phyloP scores from a whole-genome alignment of 805 yeast species.

The Nakazawaea ishiwadae region DNA sequence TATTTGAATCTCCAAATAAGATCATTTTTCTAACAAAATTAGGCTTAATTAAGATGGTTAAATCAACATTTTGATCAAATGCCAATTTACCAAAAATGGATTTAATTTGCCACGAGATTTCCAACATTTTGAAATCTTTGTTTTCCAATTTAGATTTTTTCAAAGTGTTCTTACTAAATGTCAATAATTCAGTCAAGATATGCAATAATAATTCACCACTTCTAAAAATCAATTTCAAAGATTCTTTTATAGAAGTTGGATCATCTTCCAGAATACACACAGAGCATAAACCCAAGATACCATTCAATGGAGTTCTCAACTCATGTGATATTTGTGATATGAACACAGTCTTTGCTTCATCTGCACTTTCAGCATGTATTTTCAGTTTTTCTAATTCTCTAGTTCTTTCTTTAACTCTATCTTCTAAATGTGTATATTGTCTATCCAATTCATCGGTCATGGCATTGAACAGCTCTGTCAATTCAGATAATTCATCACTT shows the following conservation, averaged over 20 bases:
- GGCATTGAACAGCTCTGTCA: conserved; percentile 83
- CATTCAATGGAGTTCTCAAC: conserved; percentile 91
- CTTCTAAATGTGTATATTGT: conserved; percentile 83
- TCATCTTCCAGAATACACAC: conserved; percentile 88
- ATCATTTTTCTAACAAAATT: conserved; percentile 56
- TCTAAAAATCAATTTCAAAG: conserved; percentile 77
- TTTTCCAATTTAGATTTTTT: conserved; percentile 81
- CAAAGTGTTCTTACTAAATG: conserved; percentile 88
- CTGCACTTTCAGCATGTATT: conserved; percentile 79
- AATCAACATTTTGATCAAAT: conserved; percentile 66
- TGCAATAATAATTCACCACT: conserved; percentile 89
- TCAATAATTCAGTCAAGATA: conserved; percentile 82
- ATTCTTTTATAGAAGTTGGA: conserved; percentile 59
- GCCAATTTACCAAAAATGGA: conserved; percentile 84
- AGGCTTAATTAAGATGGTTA: conserved; percentile 62
- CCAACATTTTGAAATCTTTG: conserved; percentile 72
- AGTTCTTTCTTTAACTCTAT: conserved; percentile 81
- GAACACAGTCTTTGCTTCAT: conserved; percentile 93
- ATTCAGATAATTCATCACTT: conserved; percentile 81
- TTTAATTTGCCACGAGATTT: conserved; percentile 78
- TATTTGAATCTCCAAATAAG: conserved; percentile 80
- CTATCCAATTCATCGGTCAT: conserved; percentile 86
- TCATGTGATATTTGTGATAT: conserved; percentile 93
- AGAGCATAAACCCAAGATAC: conserved; percentile 93
- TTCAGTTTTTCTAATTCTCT: conserved; percentile 85